A percentile compares a stretch with the other conserved stretches of the same genome.
Evolutionary conservation across 352 stramenopile genomes (phyloP).

Genomic region (Phytophthora meadii): DNA sequence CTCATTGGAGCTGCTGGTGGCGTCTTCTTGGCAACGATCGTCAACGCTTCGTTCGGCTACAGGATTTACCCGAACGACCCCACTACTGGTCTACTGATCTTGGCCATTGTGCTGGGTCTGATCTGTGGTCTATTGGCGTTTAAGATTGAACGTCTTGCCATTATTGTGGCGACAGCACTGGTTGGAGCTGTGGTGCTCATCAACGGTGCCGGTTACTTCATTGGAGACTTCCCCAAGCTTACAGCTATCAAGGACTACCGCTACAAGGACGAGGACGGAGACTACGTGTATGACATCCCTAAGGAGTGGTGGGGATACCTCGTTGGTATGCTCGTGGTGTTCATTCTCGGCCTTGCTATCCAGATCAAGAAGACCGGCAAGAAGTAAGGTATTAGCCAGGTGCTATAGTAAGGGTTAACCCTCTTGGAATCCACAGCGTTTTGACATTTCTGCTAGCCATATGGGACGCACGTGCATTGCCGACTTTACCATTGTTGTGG

Average conservation of each 20-base stretch:
- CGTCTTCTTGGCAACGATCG: conserved; percentile 47
- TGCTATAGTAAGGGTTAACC: background rate
- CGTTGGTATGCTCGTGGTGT: conserved; percentile 49
- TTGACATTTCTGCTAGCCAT: background rate
- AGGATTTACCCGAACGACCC: conserved; percentile 58
- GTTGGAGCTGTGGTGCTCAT: conserved; percentile 49
- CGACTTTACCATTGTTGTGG: conserved; percentile 7
- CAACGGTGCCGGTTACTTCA: conserved; percentile 72
- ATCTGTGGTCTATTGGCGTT: conserved; percentile 53
- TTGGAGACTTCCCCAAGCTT: conserved; percentile 54
- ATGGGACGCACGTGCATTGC: background rate
- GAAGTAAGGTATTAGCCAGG: conserved; percentile 35
- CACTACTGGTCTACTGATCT: conserved; percentile 43
- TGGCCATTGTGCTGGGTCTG: conserved; percentile 52
- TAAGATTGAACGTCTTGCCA: conserved; percentile 49
- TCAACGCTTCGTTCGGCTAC: conserved; percentile 65
- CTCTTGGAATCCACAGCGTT: too few species aligned
- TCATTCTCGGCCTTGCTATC: conserved; percentile 50
- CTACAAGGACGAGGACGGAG: conserved; percentile 37
- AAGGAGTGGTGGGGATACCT: conserved; percentile 65
- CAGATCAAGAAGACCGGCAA: conserved; percentile 66
- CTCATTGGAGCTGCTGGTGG: conserved; percentile 53
- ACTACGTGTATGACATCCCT: conserved; percentile 57
- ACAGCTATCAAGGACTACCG: conserved; percentile 49
- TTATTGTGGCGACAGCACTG: conserved; percentile 71